Conservation (phyloP, 2,329 filamentous ascomycete genomes). For the Pestalotiopsis sp. region DNA sequence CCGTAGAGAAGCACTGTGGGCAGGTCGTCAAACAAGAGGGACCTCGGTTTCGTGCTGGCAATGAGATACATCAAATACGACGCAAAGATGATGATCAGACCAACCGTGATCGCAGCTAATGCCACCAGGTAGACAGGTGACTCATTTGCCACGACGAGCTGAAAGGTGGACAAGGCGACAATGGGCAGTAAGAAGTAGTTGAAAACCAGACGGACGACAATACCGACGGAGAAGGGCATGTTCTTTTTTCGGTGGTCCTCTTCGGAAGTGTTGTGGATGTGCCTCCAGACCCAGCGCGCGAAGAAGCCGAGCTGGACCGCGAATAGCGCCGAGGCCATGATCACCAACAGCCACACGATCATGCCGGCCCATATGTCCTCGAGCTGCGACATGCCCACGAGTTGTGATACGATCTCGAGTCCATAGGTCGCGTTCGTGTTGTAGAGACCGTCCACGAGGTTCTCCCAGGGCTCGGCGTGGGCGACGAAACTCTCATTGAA, state of each 20-base stretch:
- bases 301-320: slow-evolving; percentile 79
- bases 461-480: slow-evolving; percentile 64
- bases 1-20: slow-evolving; percentile 88
- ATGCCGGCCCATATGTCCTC: slow-evolving; percentile 92
- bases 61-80: slow-evolving; percentile 83
- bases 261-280: slow-evolving; percentile 71
- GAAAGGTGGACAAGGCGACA: slow-evolving; percentile 85
- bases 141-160: slow-evolving; percentile 73
- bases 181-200: slow-evolving; percentile 91
- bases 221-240: slow-evolving; percentile 80
- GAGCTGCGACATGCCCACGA: slow-evolving; percentile 76
- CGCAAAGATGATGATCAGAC: slow-evolving; percentile 73
- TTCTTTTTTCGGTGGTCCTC: slow-evolving; percentile 92
- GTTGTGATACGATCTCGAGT: slow-evolving; percentile 75
- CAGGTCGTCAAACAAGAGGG: slow-evolving; percentile 90
- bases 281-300: slow-evolving; percentile 74
- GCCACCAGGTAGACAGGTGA: slow-evolving; percentile 74
- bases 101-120: slow-evolving; percentile 74
- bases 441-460: slow-evolving; percentile 85
- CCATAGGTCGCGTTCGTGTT: slow-evolving; percentile 77
- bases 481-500: slow-evolving; percentile 91
- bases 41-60: slow-evolving; percentile 76
- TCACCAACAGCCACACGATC: slow-evolving; percentile 85
- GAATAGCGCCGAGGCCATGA: slow-evolving; percentile 68
- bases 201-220: slow-evolving; percentile 82